Evolutionary conservation across 2,329 filamentous ascomycete species (phyloP), one percentile per base, ranked within the genome.

Genomic region (Blastomyces parvus): DNA sequence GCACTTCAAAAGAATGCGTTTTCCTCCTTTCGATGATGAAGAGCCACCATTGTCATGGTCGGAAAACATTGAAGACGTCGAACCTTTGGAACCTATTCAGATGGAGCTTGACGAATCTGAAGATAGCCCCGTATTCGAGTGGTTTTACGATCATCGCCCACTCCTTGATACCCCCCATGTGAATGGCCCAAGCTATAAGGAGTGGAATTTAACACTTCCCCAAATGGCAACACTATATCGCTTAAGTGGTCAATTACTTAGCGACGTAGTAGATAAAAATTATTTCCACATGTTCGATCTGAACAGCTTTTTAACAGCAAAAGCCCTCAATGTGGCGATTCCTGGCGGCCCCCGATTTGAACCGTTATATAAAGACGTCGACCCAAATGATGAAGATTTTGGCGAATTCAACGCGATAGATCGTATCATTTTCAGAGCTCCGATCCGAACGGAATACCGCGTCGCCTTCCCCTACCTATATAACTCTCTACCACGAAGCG

Each of bases 391-490:
- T 69, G 94, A 99, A 76, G 94, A 99, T 73, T 99, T 99, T 77
- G 94, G 94, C 77, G 94, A 99, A 77, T 99, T 99, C 82, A 99
- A 99, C 73, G 94, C 94, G 42, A 99, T 99, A 70, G 94, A 99
- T 72, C 90, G 95, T 69, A 99, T 99, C 77, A 99, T 99, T 69
- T 99, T 99, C 83, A 89, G 94, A 67, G 88, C 89, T 57, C 92
- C 93, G 0, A 95, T 97, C 67, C 87, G 93, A 69, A 99, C 93
- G 9, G 94, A 99, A 77, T 97, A 95, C 72, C 87, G 93, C 56
- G 94, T 99, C 53, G 91, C 91, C 0, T 97, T 90, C 74, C 94
- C 94, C 0, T 97, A 88, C 74, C 82, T 99, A 6, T 99, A 99
- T 80, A 99, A 99, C 74, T 96, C 93, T 22, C 82, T 99, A 6